phyloP scores from a whole-genome alignment of 352 stramenopile species.

The Globisporangium alternatum region DNA sequence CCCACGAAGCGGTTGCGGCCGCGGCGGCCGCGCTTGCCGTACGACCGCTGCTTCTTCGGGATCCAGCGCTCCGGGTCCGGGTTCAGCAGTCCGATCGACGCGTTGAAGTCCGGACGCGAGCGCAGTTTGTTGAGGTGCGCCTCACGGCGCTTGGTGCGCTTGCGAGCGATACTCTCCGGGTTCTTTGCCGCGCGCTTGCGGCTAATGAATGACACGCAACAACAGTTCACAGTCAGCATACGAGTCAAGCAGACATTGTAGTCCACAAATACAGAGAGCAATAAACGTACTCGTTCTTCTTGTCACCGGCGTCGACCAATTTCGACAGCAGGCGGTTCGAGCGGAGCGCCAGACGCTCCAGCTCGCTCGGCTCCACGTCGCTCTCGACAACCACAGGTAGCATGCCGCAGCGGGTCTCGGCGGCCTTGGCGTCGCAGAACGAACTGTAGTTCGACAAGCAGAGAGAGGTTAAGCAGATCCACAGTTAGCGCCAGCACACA shows the following conservation, averaged over 20 bases:
- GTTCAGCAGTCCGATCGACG: constrained; percentile 69
- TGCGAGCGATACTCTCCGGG: constrained; percentile 65
- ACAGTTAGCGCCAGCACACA: background rate
- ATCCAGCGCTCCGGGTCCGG: constrained; percentile 84
- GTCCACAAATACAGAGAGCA: background rate
- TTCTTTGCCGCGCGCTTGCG: constrained; percentile 73
- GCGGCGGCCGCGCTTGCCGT: constrained; percentile 69
- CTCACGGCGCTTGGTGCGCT: constrained; percentile 70
- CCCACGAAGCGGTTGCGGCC: constrained; percentile 82
- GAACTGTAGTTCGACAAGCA: constrained; percentile 35
- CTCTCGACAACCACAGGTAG: constrained; percentile 59
- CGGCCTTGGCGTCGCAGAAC: constrained; percentile 67
- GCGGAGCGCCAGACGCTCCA: constrained; percentile 59
- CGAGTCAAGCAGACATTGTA: background rate
- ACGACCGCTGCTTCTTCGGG: constrained; percentile 81
- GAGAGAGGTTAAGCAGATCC: constrained; percentile 6
- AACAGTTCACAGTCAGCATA: constrained; percentile 7
- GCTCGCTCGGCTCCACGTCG: constrained; percentile 48
- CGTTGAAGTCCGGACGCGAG: constrained; percentile 69
- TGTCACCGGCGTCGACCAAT: constrained; percentile 54
- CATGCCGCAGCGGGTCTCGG: constrained; percentile 59
- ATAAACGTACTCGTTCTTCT: constrained; percentile 77
- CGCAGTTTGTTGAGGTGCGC: constrained; percentile 57
- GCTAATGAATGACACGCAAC: constrained; percentile 20
- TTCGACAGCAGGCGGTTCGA: constrained; percentile 65